Base-by-base conservation (phyloP, 2,329 filamentous ascomycete species). In the Penicillium aurantiogriseum region DNA sequence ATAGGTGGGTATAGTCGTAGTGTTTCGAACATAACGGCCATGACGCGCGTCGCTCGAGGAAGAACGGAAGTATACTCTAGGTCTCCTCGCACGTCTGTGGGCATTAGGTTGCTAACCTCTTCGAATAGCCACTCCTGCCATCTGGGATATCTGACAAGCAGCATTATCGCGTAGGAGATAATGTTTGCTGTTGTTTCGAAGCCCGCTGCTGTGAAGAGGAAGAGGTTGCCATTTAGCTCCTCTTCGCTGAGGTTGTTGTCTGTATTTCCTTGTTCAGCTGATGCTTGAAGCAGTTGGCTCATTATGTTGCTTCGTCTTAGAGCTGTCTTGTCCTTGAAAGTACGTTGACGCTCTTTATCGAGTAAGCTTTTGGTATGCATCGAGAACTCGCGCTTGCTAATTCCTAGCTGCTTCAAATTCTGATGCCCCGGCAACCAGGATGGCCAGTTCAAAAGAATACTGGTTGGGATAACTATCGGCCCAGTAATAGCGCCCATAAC, bases 91-190 rank as follows among this genome's bases (percentile, higher is more conserved):
- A 31, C 29, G 29, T 35, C 33, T 35, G 33, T 35, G 33, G 13
- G 33, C 15, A 35, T 17, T 35, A 35, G 13, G 33, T 3, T 35
- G 33, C 17, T 15, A 13, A 35, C 33, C 33, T 35, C 33, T 35
- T 35, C 33, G 13, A 35, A 17, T 13, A 35, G 33, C 33, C 33
- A 35, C 33, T 35, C 33, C 13, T 35, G 33, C 33, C 33, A 35
- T 35, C 17, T 35, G 33, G 33, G 33, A 35, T 35, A 17, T 17
- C 33, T 3, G 33, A 35, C 6, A 35, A 35, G 33, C 5, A 35
- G 66, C 1, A 75, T 73, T n/a, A 83, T 63, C 3, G 79, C 76
- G 59, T 79, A 85, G 0, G 77, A 73, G 45, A 84, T 72, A 0
- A 79, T 80, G 51, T 80, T 81, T 2, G 80, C 79, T 0, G 80